These are phyloP conservation scores for Magnusiomyces clavatus DNA, from an alignment of 1,139 yeast genomes.

Conservation along the genomic window DNA sequence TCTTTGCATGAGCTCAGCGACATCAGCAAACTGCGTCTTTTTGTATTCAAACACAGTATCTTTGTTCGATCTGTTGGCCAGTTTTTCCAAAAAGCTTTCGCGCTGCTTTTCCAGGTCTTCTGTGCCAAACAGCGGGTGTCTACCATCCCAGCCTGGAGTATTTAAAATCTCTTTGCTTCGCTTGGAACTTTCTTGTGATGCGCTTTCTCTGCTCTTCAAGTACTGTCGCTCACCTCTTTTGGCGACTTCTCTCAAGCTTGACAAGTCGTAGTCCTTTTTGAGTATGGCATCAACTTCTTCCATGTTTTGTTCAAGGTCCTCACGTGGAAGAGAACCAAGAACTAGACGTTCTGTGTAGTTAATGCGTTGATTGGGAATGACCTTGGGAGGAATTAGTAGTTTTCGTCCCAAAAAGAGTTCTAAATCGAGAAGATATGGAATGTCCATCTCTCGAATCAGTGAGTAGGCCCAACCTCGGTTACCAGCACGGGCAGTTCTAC, in stretches of 20 bases:
- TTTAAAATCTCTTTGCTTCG: slow-evolving; percentile 73
- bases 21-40: slow-evolving; percentile 44
- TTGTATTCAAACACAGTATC: slow-evolving; percentile 91
- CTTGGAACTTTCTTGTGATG: slow-evolving; percentile 77
- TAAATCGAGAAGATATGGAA: slow-evolving; percentile 83
- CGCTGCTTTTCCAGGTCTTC: slow-evolving; percentile 45
- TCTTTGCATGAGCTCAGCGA: slow-evolving; percentile 76
- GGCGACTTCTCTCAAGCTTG: slow-evolving; percentile 61
- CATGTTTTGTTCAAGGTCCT: slow-evolving; percentile 57
- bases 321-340: slow-evolving; percentile 75
- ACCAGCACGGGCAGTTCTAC: slow-evolving; percentile 99
- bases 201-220: slow-evolving; percentile 76
- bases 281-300: slow-evolving; percentile 65
- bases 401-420: slow-evolving; percentile 87
- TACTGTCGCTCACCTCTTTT: slow-evolving; percentile 82
- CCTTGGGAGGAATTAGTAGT: slow-evolving; percentile 44
- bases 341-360: slow-evolving; percentile 73
- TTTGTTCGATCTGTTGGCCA: slow-evolving; percentile 45
- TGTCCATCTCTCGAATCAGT: slow-evolving; percentile 72
- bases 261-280: slow-evolving; percentile 61
- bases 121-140: slow-evolving; percentile 66
- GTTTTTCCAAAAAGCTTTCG: slow-evolving; percentile 58
- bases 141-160: slow-evolving; percentile 84
- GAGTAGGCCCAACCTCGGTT: slow-evolving; percentile 97
- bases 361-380: slow-evolving; percentile 42